Percentiles rank a stretch among this genome's conserved stretches.
These are phyloP conservation scores for Desmodesmus armatus DNA, from an alignment of 139 green algal genomes.

Conservation along the genomic window DNA sequence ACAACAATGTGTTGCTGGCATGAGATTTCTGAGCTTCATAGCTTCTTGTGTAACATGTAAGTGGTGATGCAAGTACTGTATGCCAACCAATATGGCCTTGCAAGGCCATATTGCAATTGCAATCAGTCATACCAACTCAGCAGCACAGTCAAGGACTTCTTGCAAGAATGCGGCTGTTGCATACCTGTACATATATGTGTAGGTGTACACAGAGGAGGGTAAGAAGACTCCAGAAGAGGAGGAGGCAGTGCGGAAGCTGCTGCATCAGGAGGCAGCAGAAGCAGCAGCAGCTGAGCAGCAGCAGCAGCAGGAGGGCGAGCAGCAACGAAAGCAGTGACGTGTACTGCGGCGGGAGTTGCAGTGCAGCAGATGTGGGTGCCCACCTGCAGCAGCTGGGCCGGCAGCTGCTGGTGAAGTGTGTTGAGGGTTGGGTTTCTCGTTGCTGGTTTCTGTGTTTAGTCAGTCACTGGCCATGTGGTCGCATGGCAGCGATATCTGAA, in stretches of 20 bases:
- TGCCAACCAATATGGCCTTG: background rate
- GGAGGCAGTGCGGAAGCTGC: conserved; percentile 31
- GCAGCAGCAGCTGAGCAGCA: conserved; percentile 14
- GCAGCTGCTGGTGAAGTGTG: background rate
- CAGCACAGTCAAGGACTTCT: background rate
- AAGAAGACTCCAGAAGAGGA: conserved; percentile 44
- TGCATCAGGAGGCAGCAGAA: conserved; percentile 39
- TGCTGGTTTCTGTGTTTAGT: too few species aligned
- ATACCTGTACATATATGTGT: too few species aligned
- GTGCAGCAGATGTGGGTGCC: background rate
- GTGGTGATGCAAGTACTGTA: too few species aligned
- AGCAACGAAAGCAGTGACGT: conserved; percentile 32
- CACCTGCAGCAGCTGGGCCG: background rate
- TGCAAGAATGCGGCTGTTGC: background rate
- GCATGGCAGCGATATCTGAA: too few species aligned
- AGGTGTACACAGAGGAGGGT: conserved; percentile 40
- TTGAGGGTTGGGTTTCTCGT: background rate
- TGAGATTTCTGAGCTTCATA: too few species aligned
- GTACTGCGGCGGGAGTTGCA: too few species aligned
- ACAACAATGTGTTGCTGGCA: background rate
- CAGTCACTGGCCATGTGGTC: too few species aligned
- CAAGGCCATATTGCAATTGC: too few species aligned
- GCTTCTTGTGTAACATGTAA: too few species aligned
- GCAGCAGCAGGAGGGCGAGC: conserved; percentile 46
- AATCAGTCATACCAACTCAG: background rate